Evolutionary conservation across 1,284 basidiomycete genomes (phyloP).

Genomic region (Fistulina hepatica): DNA sequence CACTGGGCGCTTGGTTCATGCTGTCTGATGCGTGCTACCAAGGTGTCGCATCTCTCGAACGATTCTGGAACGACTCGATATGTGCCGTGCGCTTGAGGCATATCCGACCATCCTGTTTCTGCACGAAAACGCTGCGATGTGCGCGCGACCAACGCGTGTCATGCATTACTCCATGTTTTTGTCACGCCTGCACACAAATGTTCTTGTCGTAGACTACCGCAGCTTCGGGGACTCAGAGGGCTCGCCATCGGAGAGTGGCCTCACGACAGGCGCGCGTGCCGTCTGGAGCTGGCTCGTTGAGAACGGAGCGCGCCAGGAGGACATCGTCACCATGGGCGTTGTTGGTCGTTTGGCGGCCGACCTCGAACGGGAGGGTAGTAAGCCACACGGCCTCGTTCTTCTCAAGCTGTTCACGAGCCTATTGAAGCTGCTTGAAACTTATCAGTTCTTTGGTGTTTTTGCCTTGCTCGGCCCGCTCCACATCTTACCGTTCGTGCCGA

Average conservation of each 20-base stretch:
- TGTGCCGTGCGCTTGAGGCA: slow-evolving; percentile 38
- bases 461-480: slow-evolving; percentile 64
- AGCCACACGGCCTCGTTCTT: slow-evolving; percentile 54
- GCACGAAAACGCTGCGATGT: slow-evolving; percentile 82
- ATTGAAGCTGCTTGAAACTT: slow-evolving; percentile 55
- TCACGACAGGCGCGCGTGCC: slow-evolving; percentile 66
- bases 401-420: slow-evolving; percentile 74
- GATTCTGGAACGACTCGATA: slow-evolving; percentile 14
- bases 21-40: slow-evolving; percentile 61
- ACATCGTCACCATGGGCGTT: slow-evolving; percentile 66
- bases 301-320: slow-evolving; percentile 44
- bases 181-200: slow-evolving; percentile 58
- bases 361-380: slow-evolving; percentile 42
- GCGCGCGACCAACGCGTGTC: slow-evolving; percentile 56
- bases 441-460: slow-evolving; percentile 56
- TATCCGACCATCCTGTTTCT: slow-evolving; percentile 79
- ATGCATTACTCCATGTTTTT: slow-evolving; percentile 53
- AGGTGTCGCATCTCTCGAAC: slow-evolving; percentile 10
- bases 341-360: slow-evolving; percentile 49
- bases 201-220: slow-evolving; percentile 78
- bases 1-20: slow-evolving; percentile 84
- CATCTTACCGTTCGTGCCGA: slow-evolving; percentile 56
- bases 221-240: slow-evolving; percentile 87
- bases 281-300: slow-evolving; percentile 72
- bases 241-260: slow-evolving; percentile 62